Conservation (phyloP, 2,329 filamentous ascomycete genomes). For the Penicillium digitatum region DNA sequence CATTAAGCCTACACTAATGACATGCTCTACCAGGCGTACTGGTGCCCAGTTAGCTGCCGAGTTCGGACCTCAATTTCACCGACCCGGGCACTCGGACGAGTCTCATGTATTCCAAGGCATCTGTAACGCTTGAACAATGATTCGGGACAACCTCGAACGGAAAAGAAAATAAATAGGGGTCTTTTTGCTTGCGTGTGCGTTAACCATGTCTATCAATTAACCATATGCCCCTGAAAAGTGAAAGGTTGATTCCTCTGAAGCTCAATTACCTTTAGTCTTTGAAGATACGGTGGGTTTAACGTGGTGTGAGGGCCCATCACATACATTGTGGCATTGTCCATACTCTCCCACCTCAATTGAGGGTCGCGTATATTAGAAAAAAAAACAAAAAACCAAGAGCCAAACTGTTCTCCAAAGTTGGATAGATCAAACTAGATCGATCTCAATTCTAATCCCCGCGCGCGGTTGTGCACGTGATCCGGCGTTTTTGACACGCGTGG, state of each 20-base stretch:
- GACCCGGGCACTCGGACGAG: no score
- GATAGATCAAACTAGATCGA: background rate
- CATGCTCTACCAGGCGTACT: background rate
- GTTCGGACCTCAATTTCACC: background rate
- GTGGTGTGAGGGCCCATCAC: background rate
- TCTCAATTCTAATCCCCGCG: background rate
- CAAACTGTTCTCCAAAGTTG: background rate
- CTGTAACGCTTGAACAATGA: no score
- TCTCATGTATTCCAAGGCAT: no score
- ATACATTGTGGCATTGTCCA: background rate
- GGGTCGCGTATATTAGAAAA: no score
- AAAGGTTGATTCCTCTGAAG: background rate
- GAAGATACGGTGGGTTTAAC: background rate
- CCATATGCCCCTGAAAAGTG: background rate
- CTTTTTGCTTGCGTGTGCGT: no score
- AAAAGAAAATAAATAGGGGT: no score
- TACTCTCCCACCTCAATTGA: background rate
- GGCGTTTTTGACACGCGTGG: slow-evolving; percentile 7
- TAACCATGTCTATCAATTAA: no score
- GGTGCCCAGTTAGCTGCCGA: background rate
- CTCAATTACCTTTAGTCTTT: background rate
- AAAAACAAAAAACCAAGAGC: no score
- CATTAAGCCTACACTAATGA: background rate
- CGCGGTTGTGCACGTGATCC: background rate
- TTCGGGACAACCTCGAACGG: no score